These are phyloP conservation scores for Mortierella sp. DNA, from an alignment of 371 early-diverging fungal genomes.

Conservation along the genomic window DNA sequence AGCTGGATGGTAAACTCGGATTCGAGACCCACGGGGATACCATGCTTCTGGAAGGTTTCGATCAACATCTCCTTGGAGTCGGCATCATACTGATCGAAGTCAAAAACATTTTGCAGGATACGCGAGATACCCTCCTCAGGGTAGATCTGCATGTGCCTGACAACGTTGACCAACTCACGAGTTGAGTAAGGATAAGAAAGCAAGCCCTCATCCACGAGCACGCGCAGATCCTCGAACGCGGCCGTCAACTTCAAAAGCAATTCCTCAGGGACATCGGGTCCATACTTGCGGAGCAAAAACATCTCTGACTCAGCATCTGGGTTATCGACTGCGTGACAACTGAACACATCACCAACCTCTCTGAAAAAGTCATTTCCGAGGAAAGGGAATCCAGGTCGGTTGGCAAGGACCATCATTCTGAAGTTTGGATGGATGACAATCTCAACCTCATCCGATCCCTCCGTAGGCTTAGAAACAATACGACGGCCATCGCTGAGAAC, in stretches of 20 bases:
- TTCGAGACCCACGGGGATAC: conserved; percentile 81
- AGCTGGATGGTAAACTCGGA: conserved; percentile 78
- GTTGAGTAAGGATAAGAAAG: conserved; percentile 91
- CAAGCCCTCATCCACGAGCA: conserved; percentile 82
- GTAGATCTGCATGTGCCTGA: conserved; percentile 80
- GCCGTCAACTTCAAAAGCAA: conserved; percentile 73
- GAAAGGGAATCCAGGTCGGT: conserved; percentile 82
- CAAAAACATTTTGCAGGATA: conserved; percentile 86
- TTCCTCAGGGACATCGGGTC: conserved; percentile 79
- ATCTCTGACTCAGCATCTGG: conserved; percentile 84
- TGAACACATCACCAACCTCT: conserved; percentile 86
- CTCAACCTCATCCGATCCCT: conserved; percentile 56
- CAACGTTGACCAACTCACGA: conserved; percentile 86
- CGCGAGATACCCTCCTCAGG: conserved; percentile 82
- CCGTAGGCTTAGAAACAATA: conserved; percentile 64
- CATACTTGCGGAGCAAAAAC: conserved; percentile 79
- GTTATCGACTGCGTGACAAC: conserved; percentile 85
- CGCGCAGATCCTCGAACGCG: conserved; percentile 83
- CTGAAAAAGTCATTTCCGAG: conserved; percentile 89
- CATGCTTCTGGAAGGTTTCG: conserved; percentile 83
- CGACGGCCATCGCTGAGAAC: conserved; percentile 86
- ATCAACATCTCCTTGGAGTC: conserved; percentile 76
- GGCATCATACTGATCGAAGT: conserved; percentile 84
- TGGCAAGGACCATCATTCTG: conserved; percentile 89
- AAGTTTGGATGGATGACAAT: conserved; percentile 80